These are phyloP conservation scores for Exserohilum rostratum DNA, from an alignment of 2,329 filamentous ascomycete genomes.

Conservation along the genomic window DNA sequence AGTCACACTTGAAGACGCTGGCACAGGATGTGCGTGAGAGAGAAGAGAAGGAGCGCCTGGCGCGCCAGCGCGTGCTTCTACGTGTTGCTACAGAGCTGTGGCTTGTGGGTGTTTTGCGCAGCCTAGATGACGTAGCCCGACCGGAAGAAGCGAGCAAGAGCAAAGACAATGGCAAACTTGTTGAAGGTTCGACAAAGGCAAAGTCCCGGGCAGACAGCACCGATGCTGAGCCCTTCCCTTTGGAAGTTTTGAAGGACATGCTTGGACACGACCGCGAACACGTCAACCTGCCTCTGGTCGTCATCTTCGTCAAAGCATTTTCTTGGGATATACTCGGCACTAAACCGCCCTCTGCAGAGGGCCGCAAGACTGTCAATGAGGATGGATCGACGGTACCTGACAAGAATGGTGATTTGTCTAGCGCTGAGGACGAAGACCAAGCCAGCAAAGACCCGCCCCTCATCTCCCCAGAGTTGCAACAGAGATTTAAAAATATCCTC, in stretches of 20 bases:
- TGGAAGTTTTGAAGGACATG: slow-evolving; percentile 97
- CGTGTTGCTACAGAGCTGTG: slow-evolving; percentile 94
- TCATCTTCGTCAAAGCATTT: slow-evolving; percentile 95
- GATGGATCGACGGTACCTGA: slow-evolving; percentile 72
- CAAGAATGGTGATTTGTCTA: slow-evolving; percentile 58
- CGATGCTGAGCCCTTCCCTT: slow-evolving; percentile 86
- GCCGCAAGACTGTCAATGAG: slow-evolving; percentile 82
- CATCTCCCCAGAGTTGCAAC: slow-evolving; percentile 75
- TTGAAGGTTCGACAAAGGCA: slow-evolving; percentile 66
- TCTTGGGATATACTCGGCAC: slow-evolving; percentile 93
- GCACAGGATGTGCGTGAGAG: slow-evolving; percentile 84
- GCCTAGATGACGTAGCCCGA: slow-evolving; percentile 71
- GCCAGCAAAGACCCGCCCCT: slow-evolving; percentile 72
- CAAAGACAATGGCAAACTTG: slow-evolving; percentile 62
- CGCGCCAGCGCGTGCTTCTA: slow-evolving; percentile 82
- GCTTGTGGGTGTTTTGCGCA: slow-evolving; percentile 87
- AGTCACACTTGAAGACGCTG: slow-evolving; percentile 77
- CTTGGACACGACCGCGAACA: slow-evolving; percentile 94
- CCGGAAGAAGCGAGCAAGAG: slow-evolving; percentile 68
- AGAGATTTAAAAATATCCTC: slow-evolving; percentile 84
- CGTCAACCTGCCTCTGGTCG: slow-evolving; percentile 85
- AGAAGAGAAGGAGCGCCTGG: slow-evolving; percentile 92
- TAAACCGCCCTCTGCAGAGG: slow-evolving; percentile 71
- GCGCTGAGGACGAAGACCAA: slow-evolving; percentile 59
- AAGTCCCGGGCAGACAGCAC: slow-evolving; percentile 66